Conservation (phyloP, 2,329 filamentous ascomycete genomes). For the Neonectria punicea region DNA sequence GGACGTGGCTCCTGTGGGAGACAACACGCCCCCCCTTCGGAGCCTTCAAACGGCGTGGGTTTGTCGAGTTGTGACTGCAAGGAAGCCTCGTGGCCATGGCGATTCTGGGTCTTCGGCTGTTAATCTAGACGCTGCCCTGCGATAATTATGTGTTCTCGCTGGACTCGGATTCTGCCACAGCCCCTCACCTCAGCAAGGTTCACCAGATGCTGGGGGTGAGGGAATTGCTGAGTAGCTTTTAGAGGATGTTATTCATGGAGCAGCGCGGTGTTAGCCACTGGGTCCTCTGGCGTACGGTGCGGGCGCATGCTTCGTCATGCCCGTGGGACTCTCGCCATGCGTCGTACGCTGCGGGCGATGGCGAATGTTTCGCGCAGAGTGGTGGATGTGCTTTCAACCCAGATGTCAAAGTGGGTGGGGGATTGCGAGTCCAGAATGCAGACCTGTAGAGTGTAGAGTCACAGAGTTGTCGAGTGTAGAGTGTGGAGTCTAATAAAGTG, state of each 20-base stretch:
- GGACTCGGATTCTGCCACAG: not conserved
- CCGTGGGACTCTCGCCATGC: not conserved
- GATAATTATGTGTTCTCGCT: not conserved
- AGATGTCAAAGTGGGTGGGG: not conserved
- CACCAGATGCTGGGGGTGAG: not conserved
- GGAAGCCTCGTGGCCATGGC: constrained; percentile 15
- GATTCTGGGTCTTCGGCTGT: constrained; percentile 24
- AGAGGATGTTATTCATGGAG: not conserved
- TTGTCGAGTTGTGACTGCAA: constrained; percentile 1
- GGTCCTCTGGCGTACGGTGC: constrained; percentile 3
- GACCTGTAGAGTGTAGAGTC: not conserved
- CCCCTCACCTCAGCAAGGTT: constrained; percentile 1
- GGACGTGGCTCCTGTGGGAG: constrained; percentile 41
- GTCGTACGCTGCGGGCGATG: constrained; percentile 4
- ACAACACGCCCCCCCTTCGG: constrained; percentile 33
- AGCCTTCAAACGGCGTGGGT: constrained; percentile 9
- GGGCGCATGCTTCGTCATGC: constrained; percentile 9
- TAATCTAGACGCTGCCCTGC: not conserved
- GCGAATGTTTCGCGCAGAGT: constrained; percentile 2
- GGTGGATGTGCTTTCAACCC: constrained; percentile 1
- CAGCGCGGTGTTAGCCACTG: constrained; percentile 4
- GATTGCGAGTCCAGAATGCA: not conserved
- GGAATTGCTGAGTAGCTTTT: not conserved
- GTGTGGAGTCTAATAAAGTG: constrained; percentile 2
- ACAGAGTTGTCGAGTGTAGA: not conserved